Percentiles rank a stretch among this genome's conserved stretches.
Conservation (phyloP, 352 stramenopile genomes). For the Peronospora destructor region DNA sequence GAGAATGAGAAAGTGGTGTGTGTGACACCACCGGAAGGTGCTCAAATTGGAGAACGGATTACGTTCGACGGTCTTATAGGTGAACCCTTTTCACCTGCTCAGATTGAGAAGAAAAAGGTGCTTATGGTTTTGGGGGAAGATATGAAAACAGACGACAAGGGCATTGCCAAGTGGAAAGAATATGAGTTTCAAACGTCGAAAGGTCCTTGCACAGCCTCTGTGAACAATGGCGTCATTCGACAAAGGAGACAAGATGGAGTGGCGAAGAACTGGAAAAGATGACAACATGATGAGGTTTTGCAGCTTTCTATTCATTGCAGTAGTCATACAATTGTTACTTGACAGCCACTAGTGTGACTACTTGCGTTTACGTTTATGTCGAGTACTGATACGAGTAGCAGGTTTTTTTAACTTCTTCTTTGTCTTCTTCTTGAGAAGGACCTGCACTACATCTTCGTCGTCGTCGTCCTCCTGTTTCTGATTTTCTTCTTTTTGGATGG, state of each 20-base stretch:
- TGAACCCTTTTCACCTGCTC: constrained; percentile 69
- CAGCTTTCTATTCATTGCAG: constrained; percentile 5
- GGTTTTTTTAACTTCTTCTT: constrained; percentile 27
- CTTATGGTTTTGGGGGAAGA: constrained; percentile 66
- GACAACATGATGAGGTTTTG: neutral
- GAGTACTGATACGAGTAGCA: constrained; percentile 6
- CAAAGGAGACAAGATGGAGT: constrained; percentile 22
- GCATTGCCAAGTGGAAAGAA: constrained; percentile 80
- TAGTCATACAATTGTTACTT: neutral
- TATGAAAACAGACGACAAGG: constrained; percentile 73
- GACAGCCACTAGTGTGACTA: constrained; percentile 6
- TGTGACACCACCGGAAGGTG: constrained; percentile 70
- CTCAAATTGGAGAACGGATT: constrained; percentile 70
- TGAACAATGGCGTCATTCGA: constrained; percentile 74
- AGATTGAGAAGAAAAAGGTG: constrained; percentile 89
- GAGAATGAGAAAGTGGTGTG: constrained; percentile 79
- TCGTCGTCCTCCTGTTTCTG: constrained; percentile 10
- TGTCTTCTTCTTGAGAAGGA: constrained; percentile 45
- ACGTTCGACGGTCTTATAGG: constrained; percentile 59
- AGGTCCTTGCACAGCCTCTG: constrained; percentile 61
- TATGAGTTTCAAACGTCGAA: constrained; percentile 69
- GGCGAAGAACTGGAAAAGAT: constrained; percentile 1
- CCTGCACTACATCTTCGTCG: constrained; percentile 23
- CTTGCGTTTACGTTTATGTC: constrained; percentile 39
- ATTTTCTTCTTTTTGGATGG: constrained; percentile 1